Base-by-base conservation (phyloP, 2,329 filamentous ascomycete genomes). In the Penicillium sp. region DNA sequence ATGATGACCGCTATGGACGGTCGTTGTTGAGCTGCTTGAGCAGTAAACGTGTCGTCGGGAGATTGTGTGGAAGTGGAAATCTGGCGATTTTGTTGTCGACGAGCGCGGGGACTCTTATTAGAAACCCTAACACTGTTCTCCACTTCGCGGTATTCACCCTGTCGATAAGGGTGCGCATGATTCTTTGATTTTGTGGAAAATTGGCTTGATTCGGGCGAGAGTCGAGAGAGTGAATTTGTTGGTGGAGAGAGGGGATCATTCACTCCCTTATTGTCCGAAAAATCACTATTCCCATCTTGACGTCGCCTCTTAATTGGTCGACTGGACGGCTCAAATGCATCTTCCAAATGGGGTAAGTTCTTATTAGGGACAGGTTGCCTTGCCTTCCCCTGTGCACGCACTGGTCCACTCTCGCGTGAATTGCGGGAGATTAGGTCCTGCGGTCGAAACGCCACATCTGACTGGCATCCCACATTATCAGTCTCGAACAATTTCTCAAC, bases 381-480 rank as follows among this genome's bases (percentile, higher is more conserved):
- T 45, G 51, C 11, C 53, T 58, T 64, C 23, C 66, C 64, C 31
- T 56, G 60, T 9, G 66, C 68, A 37, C 66, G 69, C 37, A 72
- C 65, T n/a, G 72, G 67, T 6, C 70, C 70, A 51, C 71, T 74
- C 25, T 68, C 62, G 49, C 67, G 67, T 15, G 60, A 48, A 42
- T 66, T 65, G 2, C 46, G 44, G 14, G 67, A 64, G 33, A 73
- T 55, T 25, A 53, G 63, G 45, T 73, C 58, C 2, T 58, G 33
- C 6, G 69, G 69, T 35, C 56, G 66, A 40, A 66, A 63, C 7
- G 60, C 57, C n/a, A 53, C 45, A 22, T 26, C 53, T n/a, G 58
- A 43, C 63, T 66, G 22, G 2, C 1, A 54, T 9, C 22, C 14
- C 26, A 51, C 26, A 37, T 18, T 6, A 9, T 58, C 20, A 58